These are phyloP conservation scores for Cytidiella melzeri DNA, from an alignment of 768 basidiomycete genomes.

Conservation along the genomic window DNA sequence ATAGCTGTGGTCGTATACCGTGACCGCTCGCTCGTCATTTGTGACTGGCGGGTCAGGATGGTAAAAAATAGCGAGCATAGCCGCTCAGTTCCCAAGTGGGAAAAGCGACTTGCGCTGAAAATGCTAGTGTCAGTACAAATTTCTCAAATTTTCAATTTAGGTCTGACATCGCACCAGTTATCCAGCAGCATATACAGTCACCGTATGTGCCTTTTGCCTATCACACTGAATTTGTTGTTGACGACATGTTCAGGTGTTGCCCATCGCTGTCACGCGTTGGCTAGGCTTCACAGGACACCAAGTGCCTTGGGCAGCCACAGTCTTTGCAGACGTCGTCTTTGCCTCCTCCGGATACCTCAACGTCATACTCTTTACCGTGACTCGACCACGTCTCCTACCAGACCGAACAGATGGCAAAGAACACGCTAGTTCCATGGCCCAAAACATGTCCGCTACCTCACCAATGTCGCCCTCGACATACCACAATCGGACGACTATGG, in stretches of 20 bases:
- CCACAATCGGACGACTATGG: neutral
- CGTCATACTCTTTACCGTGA: conserved; percentile 31
- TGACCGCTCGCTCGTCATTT: conserved; percentile 23
- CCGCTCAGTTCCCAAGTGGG: conserved; percentile 11
- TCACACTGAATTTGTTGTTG: neutral
- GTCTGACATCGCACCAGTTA: conserved; percentile 29
- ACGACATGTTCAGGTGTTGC: conserved; percentile 26
- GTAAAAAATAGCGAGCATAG: conserved; percentile 4
- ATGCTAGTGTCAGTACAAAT: conserved; percentile 41
- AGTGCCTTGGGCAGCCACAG: conserved; percentile 31
- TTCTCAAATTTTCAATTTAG: neutral
- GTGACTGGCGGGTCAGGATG: conserved; percentile 23
- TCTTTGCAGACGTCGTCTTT: conserved; percentile 36
- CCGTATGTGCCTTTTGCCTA: conserved; percentile 18
- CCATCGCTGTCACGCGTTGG: conserved; percentile 38
- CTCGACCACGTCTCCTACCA: conserved; percentile 36
- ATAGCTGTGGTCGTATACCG: conserved; percentile 35
- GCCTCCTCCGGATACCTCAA: conserved; percentile 42
- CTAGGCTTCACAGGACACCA: conserved; percentile 24
- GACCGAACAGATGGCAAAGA: neutral
- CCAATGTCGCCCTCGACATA: neutral
- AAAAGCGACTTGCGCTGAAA: conserved; percentile 30
- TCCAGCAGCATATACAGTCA: conserved; percentile 37
- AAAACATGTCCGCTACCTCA: no score
- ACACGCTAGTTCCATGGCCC: neutral